Base-by-base conservation (phyloP, 2,329 filamentous ascomycete genomes). In the Colletotrichum lentis region DNA sequence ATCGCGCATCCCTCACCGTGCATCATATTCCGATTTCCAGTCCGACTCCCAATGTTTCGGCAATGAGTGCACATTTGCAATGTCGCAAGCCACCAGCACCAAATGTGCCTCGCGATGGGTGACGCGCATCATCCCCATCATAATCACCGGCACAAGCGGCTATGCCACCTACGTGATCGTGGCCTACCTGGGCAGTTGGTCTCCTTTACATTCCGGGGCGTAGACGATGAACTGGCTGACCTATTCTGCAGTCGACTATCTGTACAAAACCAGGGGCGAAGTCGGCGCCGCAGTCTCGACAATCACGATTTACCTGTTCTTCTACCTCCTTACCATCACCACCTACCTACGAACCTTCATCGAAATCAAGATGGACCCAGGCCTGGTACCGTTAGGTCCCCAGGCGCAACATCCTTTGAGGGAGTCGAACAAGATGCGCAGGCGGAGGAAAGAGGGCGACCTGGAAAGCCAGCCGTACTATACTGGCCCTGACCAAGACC, bases 111-210 rank as follows among this genome's bases (percentile, higher is more conserved):
- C 88, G 77, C 80, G 85, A 73, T 87, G 85, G 78, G 83, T 86
- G 55, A 87, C 89, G 59, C 85, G 90, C 67, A 78, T 91, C 64
- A 88, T 97, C 64, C 94, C 94, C 4, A 72, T 89, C 46, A 76
- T 95, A 58, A 85, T 97, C 47, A 78, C 88, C 41, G 89, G 84
- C 37, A 82, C 87, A 44, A 84, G 92, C 69, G 88, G 84, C 44
- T 93, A 92, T 77, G 87, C 87, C 22, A 91, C 88, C 41, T 97
- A 91, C 79, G 88, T 89, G 16, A 77, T 94, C 56, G 87, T 91
- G 56, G 88, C 85, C 70, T 84, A 84, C 53, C 79, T 94, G 69
- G 91, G 90, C 76, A 82, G 91, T 94, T 78, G 75, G 90, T 82
- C 49, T 63, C 49, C 60, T 39, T 71, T 65, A 24, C 10, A 18